Conservation (phyloP, 257 asterid genomes). For the Nicotiana benthamiana region DNA sequence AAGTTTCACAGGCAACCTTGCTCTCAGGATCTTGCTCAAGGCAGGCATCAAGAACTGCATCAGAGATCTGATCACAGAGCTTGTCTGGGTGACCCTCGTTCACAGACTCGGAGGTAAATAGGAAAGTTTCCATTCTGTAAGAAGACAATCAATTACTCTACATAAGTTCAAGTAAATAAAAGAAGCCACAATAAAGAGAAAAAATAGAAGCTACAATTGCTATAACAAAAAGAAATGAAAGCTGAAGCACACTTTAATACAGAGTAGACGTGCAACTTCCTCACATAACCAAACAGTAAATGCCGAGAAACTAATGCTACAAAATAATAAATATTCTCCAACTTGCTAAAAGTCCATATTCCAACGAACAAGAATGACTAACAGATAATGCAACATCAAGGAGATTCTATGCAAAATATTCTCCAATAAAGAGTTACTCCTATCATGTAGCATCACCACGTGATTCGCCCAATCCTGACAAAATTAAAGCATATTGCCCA, state of each 20-base stretch:
- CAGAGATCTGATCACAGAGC: slow-evolving; percentile 64
- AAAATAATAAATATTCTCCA: neutral
- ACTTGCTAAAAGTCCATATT: neutral
- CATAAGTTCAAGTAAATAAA: neutral
- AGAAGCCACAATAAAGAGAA: neutral
- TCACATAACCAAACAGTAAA: neutral
- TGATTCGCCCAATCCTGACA: neutral
- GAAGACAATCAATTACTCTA: neutral
- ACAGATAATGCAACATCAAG: neutral
- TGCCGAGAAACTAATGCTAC: neutral
- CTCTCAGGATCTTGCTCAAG: slow-evolving; percentile 56
- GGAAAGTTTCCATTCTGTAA: slow-evolving; percentile 45
- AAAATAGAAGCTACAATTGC: neutral
- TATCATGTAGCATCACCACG: neutral
- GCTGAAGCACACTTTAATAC: neutral
- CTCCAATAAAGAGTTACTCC: neutral
- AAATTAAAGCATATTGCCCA: neutral
- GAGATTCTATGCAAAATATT: neutral
- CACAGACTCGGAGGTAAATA: slow-evolving; percentile 59
- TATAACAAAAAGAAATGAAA: neutral
- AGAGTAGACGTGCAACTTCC: neutral
- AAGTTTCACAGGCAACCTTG: slow-evolving; percentile 59
- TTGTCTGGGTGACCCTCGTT: slow-evolving; percentile 68
- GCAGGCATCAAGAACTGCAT: slow-evolving; percentile 61
- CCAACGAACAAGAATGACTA: neutral